Evolutionary conservation across 2,329 filamentous ascomycete genomes (phyloP).

Genomic region (Helicocarpus griseus): DNA sequence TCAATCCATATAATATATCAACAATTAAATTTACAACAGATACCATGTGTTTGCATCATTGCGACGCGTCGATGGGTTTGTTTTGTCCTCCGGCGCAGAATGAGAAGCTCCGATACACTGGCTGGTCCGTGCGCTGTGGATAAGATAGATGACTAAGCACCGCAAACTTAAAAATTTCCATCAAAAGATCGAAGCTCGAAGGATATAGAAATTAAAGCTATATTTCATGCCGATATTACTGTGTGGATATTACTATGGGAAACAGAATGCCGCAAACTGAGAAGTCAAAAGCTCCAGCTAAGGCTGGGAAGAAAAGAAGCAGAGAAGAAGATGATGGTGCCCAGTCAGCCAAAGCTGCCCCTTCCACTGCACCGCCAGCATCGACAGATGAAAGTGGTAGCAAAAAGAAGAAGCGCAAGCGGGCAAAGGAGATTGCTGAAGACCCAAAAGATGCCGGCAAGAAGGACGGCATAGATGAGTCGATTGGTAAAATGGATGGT

Average conservation of each 20-base stretch:
- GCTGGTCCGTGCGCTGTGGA: not conserved
- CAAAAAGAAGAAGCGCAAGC: slow-evolving; percentile 22
- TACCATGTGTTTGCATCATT: not conserved
- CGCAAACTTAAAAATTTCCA: not conserved
- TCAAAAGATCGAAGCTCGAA: not conserved
- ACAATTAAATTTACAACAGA: not conserved
- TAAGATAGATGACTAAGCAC: slow-evolving; percentile 1
- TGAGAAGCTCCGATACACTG: not conserved
- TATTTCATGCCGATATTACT: not conserved
- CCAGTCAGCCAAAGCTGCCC: not conserved
- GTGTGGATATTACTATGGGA: not conserved
- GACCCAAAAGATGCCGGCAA: slow-evolving; percentile 40
- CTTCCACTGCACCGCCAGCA: not conserved
- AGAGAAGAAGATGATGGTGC: slow-evolving; percentile 17
- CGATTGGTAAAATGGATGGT: slow-evolving; percentile 73
- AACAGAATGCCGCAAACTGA: not conserved
- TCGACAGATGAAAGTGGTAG: slow-evolving; percentile 5
- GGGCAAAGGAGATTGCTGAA: slow-evolving; percentile 16
- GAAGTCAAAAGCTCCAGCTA: not conserved
- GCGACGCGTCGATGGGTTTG: slow-evolving; percentile 1
- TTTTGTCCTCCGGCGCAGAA: not conserved
- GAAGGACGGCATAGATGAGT: slow-evolving; percentile 66
- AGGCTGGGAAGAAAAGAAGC: slow-evolving; percentile 7
- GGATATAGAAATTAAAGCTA: not conserved
- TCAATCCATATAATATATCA: too few species aligned